Conservation (phyloP, 169 alveolate genomes). For the Eimeria maxima region DNA sequence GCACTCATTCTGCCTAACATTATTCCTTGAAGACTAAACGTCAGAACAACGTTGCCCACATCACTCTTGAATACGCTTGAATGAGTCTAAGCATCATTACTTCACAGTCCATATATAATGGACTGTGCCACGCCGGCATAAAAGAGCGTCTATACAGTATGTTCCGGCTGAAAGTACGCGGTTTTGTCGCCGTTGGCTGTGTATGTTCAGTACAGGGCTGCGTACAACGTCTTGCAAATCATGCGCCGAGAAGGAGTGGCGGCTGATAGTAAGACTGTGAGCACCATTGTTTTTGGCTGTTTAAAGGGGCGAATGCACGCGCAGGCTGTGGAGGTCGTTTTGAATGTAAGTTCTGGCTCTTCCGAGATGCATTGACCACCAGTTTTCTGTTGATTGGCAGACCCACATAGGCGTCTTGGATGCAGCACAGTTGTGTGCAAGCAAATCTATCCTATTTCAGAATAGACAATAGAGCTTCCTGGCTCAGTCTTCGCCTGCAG, state of each 20-base stretch:
- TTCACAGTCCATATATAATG: background rate
- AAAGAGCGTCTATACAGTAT: background rate
- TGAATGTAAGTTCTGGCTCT: conserved; percentile 58
- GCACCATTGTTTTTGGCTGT: conserved; percentile 83
- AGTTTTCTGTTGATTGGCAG: background rate
- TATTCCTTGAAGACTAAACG: too few species aligned
- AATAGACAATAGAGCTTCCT: too few species aligned
- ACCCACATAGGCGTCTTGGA: background rate
- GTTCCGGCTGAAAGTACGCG: background rate
- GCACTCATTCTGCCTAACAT: background rate
- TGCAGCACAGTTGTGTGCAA: background rate
- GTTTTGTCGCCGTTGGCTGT: background rate
- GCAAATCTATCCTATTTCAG: too few species aligned
- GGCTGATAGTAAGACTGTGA: conserved; percentile 82
- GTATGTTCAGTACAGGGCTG: conserved; percentile 79
- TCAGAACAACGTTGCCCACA: background rate
- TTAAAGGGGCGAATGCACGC: conserved; percentile 77
- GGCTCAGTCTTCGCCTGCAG: background rate
- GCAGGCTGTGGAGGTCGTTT: conserved; percentile 78
- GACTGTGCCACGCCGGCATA: background rate
- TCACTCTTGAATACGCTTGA: background rate
- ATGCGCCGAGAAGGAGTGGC: conserved; percentile 83
- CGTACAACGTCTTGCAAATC: conserved; percentile 75
- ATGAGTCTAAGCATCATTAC: background rate
- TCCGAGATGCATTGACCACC: background rate